Base-by-base conservation (phyloP, 768 basidiomycete genomes). In the Tricholoma bakamatsutake region DNA sequence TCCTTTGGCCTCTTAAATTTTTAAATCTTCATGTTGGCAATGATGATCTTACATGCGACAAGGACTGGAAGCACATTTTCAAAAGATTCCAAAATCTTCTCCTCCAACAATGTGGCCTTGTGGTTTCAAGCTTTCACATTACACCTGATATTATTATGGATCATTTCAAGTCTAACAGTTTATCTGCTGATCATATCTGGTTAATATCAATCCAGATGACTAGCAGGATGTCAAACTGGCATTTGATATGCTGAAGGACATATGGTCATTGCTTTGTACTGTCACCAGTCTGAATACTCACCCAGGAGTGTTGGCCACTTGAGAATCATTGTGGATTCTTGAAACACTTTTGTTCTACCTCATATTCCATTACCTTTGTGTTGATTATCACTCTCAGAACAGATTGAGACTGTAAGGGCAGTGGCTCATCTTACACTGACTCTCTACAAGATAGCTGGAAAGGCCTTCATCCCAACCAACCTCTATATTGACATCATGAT, bases 21-120 rank as follows among this genome's bases (percentile, higher is more conserved):
- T 56, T 73, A 51, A 65, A 73, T 51, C 52, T 66, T 4, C 27
- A 54, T 3, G 67, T 69, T n/a, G 71, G 73, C 5, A 64, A 67
- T 39, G 66, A 73, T 50, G 71, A 73, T 55, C 11, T 73, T 12
- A 73, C 71, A 3, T 52, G 56, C 6, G 71, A 74, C 49, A 72
- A 71, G 43, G 73, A 73, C 55, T 66, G 52, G 27, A 71, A 71
- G 50, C n/a, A n/a, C n/a, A n/a, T n/a, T n/a, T n/a, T n/a, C n/a
- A n/a, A n/a, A 73, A 74, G 53, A 57, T 46, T 65, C 9, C 61
- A 70, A 1, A 72, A 72, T 56, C 52, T 64, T 27, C 24, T 65
- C 10, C 54, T 74, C 7, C 62, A 69, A 10, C 18, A 28, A 1
- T 46, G 48, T 1, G 72, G 72, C 4, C 49, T 69, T n/a, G 46